A percentile compares a stretch with the other conserved stretches of the same genome.
Evolutionary conservation across 495 filamentous ascomycete genomes (phyloP).

Genomic region (Barbatosphaeria neglecta): DNA sequence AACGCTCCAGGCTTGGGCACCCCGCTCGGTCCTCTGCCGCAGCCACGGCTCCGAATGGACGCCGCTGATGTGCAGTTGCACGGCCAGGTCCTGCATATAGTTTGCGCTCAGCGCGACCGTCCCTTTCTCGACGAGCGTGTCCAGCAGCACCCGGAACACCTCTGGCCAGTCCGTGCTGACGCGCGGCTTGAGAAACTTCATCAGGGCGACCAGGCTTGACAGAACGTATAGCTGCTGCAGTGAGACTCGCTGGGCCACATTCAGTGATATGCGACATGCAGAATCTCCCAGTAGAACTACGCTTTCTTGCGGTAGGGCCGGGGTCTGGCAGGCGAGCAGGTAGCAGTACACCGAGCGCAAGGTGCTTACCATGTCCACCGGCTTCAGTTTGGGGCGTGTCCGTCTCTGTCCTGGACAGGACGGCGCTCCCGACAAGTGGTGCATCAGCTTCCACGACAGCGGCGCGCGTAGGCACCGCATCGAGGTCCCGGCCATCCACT

Average conservation of each 20-base stretch:
- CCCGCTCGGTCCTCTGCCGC: background rate
- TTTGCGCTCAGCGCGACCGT: slow-evolving; percentile 2
- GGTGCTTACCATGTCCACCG: slow-evolving; percentile 3
- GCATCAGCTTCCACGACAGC: slow-evolving; percentile 14
- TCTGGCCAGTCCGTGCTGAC: slow-evolving; percentile 6
- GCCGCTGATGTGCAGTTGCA: slow-evolving; percentile 18
- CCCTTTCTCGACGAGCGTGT: slow-evolving; percentile 13
- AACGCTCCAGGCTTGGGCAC: background rate
- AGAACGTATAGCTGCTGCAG: no score
- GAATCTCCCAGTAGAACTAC: no score
- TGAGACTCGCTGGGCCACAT: no score
- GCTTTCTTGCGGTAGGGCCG: no score
- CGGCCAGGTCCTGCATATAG: slow-evolving; percentile 11
- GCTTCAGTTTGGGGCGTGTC: slow-evolving; percentile 4
- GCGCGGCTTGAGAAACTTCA: slow-evolving; percentile 11
- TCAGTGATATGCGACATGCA: no score
- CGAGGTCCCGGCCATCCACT: no score
- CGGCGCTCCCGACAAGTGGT: slow-evolving; percentile 5
- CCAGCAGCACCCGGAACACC: slow-evolving; percentile 7
- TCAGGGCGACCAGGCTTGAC: slow-evolving; percentile 22
- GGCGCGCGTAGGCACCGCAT: background rate
- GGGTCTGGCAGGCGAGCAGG: slow-evolving; percentile 13
- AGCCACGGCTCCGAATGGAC: slow-evolving; percentile 6
- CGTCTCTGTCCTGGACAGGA: background rate
- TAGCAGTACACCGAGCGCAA: slow-evolving; percentile 8